Evolutionary conservation across 768 basidiomycete genomes (phyloP).

Genomic region (Tephrocybe sp.): DNA sequence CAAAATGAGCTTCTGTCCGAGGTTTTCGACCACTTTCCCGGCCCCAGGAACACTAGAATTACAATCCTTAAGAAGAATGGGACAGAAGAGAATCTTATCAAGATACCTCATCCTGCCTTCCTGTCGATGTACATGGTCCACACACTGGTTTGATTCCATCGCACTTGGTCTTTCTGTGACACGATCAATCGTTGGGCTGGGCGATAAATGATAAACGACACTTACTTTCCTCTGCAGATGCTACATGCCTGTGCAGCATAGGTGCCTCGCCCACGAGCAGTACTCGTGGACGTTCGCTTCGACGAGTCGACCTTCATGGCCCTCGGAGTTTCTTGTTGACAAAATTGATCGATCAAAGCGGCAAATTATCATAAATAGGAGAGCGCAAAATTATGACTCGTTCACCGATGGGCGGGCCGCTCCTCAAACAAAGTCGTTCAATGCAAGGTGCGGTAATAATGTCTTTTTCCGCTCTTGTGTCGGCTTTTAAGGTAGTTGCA

Average conservation of each 20-base stretch:
- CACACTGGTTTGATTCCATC: constrained; percentile 46
- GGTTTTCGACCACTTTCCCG: constrained; percentile 40
- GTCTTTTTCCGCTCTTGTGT: no score
- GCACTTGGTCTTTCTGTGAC: constrained; percentile 47
- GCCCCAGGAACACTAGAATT: constrained; percentile 43
- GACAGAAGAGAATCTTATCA: neutral
- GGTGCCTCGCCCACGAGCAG: constrained; percentile 33
- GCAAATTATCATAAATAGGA: neutral
- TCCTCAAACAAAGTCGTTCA: no score
- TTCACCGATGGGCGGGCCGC: no score
- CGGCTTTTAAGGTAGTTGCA: no score
- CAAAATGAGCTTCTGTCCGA: constrained; percentile 45
- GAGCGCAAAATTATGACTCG: constrained; percentile 8
- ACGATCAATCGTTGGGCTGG: neutral
- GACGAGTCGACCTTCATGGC: constrained; percentile 23
- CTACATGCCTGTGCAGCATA: constrained; percentile 39
- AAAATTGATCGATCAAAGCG: constrained; percentile 13
- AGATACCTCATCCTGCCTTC: constrained; percentile 38
- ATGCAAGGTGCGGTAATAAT: no score
- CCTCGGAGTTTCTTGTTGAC: constrained; percentile 7
- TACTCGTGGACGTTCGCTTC: constrained; percentile 19
- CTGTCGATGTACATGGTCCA: constrained; percentile 35
- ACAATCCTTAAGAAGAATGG: neutral
- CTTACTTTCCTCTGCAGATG: constrained; percentile 42
- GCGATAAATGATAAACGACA: neutral